These are phyloP conservation scores for Neofusicoccum sp. DNA, from an alignment of 2,329 filamentous ascomycete genomes.

Conservation along the genomic window DNA sequence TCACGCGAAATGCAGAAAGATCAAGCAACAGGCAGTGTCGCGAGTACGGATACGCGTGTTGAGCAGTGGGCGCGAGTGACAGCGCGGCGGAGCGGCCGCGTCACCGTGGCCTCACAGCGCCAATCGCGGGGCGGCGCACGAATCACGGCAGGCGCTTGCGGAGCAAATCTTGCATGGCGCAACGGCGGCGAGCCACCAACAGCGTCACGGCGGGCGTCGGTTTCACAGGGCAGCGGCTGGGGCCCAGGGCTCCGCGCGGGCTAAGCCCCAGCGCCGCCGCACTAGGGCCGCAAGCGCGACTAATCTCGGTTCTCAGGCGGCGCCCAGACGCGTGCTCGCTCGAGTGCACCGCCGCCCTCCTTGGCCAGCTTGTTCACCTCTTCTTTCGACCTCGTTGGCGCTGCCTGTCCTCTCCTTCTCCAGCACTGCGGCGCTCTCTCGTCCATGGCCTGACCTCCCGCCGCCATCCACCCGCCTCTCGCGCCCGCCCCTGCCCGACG, in stretches of 20 bases:
- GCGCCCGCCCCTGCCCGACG: background rate
- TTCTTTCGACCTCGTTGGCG: constrained; percentile 3
- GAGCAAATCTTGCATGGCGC: background rate
- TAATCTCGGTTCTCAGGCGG: constrained; percentile 7
- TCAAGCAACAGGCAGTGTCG: background rate
- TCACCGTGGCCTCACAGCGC: background rate
- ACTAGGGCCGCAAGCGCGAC: constrained; percentile 14
- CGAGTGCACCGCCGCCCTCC: constrained; percentile 17
- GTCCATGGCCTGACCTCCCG: constrained; percentile 4
- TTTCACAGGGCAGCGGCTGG: background rate
- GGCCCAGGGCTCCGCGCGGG: background rate
- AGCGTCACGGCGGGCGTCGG: background rate
- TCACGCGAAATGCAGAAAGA: background rate
- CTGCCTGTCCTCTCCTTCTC: background rate
- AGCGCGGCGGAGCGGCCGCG: constrained; percentile 1
- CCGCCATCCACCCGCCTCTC: constrained; percentile 8
- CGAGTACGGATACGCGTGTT: constrained; percentile 8
- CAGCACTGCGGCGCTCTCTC: background rate
- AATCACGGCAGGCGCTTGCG: background rate
- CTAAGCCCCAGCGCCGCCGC: constrained; percentile 2
- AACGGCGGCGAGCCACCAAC: background rate
- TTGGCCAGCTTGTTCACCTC: constrained; percentile 13
- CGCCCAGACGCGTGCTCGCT: constrained; percentile 8
- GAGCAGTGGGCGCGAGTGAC: background rate
- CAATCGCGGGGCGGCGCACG: background rate